Evolutionary conservation across 495 filamentous ascomycete species (phyloP).

Genomic region (Bombardia bombarda): DNA sequence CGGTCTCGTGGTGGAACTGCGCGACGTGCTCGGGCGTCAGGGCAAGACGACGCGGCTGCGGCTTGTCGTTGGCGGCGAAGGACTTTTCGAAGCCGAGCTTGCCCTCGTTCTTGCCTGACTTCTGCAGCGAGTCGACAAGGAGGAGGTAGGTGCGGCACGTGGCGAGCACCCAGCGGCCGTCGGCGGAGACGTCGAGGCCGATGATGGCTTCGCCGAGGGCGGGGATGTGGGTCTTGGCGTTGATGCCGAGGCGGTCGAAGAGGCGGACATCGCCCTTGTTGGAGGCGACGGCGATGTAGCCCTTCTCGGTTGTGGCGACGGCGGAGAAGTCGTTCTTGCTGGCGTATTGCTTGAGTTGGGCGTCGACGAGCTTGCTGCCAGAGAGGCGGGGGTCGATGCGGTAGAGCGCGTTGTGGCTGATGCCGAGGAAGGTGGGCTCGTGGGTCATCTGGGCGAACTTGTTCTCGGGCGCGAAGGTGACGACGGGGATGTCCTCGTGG

Average conservation of each 20-base stretch:
- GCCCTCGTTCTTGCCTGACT: conserved; percentile 90
- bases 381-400: conserved; percentile 86
- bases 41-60: conserved; percentile 83
- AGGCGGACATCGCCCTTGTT: conserved; percentile 97
- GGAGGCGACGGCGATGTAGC: conserved; percentile 91
- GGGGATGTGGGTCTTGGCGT: conserved; percentile 94
- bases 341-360: conserved; percentile 86
- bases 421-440: conserved; percentile 89
- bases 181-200: conserved; percentile 86
- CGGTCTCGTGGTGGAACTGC: conserved; percentile 94
- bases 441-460: conserved; percentile 98
- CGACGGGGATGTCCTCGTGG: conserved; percentile 92
- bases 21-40: conserved; percentile 85
- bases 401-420: conserved; percentile 86
- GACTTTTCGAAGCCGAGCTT: conserved; percentile 95
- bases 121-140: conserved; percentile 84
- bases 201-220: conserved; percentile 93
- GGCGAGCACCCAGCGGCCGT: conserved; percentile 90
- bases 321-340: conserved; percentile 97
- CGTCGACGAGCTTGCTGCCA: conserved; percentile 87
- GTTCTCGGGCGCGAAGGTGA: conserved; percentile 86
- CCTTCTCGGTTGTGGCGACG: conserved; percentile 87
- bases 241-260: conserved; percentile 93
- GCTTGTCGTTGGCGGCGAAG: conserved; percentile 87
- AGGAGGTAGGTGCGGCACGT: conserved; percentile 94